These are phyloP conservation scores for Pseudogymnoascus sp. DNA, from an alignment of 2,329 filamentous ascomycete species.

Conservation along the genomic window DNA sequence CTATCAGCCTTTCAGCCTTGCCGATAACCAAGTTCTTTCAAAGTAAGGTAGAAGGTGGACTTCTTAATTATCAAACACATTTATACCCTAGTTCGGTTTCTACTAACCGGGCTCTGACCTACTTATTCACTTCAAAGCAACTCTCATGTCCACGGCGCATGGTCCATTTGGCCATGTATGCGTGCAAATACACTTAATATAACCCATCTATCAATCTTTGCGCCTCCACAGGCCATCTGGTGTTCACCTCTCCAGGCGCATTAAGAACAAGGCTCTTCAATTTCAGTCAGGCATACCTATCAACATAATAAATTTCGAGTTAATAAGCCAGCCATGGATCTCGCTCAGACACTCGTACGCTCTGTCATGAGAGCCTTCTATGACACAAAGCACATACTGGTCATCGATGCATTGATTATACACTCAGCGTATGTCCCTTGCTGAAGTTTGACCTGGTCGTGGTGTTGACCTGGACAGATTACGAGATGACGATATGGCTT, in stretches of 20 bases:
- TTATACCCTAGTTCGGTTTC: not conserved
- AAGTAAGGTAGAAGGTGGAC: not conserved
- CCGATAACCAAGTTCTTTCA: not conserved
- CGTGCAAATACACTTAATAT: not conserved
- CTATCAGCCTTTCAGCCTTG: slow-evolving; percentile 3
- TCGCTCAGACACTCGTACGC: slow-evolving; percentile 72
- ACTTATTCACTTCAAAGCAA: not conserved
- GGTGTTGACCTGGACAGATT: slow-evolving; percentile 41
- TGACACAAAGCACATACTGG: slow-evolving; percentile 71
- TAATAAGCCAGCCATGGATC: slow-evolving; percentile 42
- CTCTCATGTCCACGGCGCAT: not conserved
- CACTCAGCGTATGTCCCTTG: slow-evolving; percentile 53
- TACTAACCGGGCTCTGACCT: not conserved
- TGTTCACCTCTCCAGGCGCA: not conserved
- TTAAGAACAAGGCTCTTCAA: not conserved
- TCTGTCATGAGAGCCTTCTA: slow-evolving; percentile 83
- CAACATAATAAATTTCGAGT: not conserved
- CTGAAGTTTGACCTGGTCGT: slow-evolving; percentile 13
- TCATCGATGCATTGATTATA: slow-evolving; percentile 70
- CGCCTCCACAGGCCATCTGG: not conserved
- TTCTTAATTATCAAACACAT: not conserved
- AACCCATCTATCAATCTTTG: not conserved
- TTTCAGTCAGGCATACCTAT: not conserved
- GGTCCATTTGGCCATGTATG: not conserved
- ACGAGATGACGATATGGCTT: slow-evolving; percentile 78